These are phyloP conservation scores for Arabidopsis suecica DNA, from an alignment of 345 rosid genomes.

Conservation along the genomic window DNA sequence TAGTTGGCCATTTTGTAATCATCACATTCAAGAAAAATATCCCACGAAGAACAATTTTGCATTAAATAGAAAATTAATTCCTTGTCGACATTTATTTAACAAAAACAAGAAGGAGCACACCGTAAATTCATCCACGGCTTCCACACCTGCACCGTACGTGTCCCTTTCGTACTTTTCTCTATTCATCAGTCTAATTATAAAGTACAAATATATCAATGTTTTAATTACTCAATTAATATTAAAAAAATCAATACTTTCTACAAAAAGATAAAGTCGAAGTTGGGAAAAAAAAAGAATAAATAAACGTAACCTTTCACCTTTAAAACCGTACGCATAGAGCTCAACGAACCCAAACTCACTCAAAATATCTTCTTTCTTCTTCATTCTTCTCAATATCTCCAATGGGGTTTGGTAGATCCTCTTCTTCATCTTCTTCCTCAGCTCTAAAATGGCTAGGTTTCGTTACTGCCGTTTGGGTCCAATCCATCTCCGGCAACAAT, in stretches of 20 bases:
- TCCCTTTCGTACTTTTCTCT: conserved; percentile 35
- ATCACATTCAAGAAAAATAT: neutral
- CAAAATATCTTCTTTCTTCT: neutral
- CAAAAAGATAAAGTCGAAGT: conserved; percentile 28
- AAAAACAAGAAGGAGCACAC: neutral
- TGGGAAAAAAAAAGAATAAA: neutral
- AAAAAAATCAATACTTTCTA: conserved; percentile 11
- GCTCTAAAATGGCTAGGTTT: conserved; percentile 70
- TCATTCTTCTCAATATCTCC: neutral
- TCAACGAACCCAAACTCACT: conserved; percentile 19
- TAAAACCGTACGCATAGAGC: conserved; percentile 31
- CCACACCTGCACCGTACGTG: conserved; percentile 36
- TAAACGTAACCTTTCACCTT: conserved; percentile 12
- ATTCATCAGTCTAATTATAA: conserved; percentile 1
- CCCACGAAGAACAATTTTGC: neutral
- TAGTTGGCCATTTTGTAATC: conserved; percentile 20
- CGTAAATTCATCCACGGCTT: conserved; percentile 16
- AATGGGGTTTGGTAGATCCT: conserved; percentile 36
- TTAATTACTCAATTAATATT: neutral
- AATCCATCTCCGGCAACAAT: conserved; percentile 66
- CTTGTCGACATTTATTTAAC: neutral
- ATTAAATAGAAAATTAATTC: neutral
- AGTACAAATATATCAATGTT: no score
- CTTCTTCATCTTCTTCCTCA: conserved; percentile 30
- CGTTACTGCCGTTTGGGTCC: conserved; percentile 68